These are phyloP conservation scores for Claviceps arundinis DNA, from an alignment of 2,329 filamentous ascomycete species.

Conservation along the genomic window DNA sequence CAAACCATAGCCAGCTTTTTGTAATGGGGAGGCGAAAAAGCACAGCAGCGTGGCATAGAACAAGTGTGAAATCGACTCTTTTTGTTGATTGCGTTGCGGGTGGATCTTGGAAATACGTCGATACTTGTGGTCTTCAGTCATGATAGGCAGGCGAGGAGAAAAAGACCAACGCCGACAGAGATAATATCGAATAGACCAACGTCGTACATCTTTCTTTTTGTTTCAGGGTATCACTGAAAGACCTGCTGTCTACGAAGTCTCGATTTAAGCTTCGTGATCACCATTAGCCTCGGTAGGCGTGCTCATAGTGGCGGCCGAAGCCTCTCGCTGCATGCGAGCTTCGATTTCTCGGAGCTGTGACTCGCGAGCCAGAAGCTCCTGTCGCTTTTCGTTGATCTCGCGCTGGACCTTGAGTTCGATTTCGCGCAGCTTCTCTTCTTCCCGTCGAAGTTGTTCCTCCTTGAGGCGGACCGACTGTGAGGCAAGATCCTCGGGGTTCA, in stretches of 20 bases:
- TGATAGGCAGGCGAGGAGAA: slow-evolving; percentile 7
- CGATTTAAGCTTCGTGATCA: slow-evolving; percentile 36
- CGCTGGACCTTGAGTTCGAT: slow-evolving; percentile 99
- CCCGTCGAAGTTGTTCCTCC: slow-evolving; percentile 96
- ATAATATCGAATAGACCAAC: slow-evolving; percentile 25
- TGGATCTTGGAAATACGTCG: slow-evolving; percentile 24
- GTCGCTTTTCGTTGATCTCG: slow-evolving; percentile 99
- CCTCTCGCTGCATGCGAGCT: slow-evolving; percentile 88
- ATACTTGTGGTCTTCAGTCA: slow-evolving; percentile 29
- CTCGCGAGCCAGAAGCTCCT: slow-evolving; percentile 93
- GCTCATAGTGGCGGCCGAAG: slow-evolving; percentile 28
- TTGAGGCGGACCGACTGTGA: slow-evolving; percentile 96
- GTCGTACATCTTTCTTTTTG: slow-evolving; percentile 20
- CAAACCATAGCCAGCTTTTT: slow-evolving; percentile 17
- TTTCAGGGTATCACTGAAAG: slow-evolving; percentile 20
- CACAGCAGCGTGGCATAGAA: slow-evolving; percentile 17
- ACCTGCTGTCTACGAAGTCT: slow-evolving; percentile 15
- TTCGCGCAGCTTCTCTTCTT: slow-evolving; percentile 99
- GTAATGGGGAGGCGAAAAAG: slow-evolving; percentile 15
- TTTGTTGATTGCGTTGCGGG: slow-evolving; percentile 19
- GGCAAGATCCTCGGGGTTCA: slow-evolving; percentile 95
- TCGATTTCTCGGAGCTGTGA: slow-evolving; percentile 98
- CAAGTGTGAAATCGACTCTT: slow-evolving; percentile 14
- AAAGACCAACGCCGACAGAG: slow-evolving; percentile 34
- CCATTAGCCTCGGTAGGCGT: slow-evolving; percentile 39